Evolutionary conservation across 805 yeast species (phyloP).

Genomic region (Tetrapisispora phaffii): DNA sequence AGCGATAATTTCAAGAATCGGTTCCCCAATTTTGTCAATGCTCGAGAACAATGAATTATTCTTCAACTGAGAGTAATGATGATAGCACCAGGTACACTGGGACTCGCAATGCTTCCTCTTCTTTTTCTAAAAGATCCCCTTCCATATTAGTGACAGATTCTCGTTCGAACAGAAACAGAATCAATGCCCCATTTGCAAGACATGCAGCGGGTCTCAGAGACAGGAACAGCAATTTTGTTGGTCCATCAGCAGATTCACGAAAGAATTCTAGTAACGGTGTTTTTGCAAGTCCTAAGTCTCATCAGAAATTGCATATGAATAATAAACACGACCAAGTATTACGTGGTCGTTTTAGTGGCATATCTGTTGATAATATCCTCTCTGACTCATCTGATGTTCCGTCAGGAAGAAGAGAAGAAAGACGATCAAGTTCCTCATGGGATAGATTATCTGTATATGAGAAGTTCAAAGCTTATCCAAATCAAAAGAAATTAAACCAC

Average conservation of each 20-base stretch:
- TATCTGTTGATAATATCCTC: slow-evolving; percentile 70
- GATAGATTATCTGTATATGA: slow-evolving; percentile 14
- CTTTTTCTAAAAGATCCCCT: slow-evolving; percentile 67
- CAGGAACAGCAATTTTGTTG: not conserved
- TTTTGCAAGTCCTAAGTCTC: not conserved
- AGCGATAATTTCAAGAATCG: too few relatives aligned
- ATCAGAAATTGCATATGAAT: not conserved
- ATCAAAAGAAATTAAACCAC: slow-evolving; percentile 21
- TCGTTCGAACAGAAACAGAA: slow-evolving; percentile 46
- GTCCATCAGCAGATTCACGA: not conserved
- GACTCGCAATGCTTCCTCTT: not conserved
- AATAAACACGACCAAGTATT: not conserved
- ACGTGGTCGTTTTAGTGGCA: slow-evolving; percentile 55
- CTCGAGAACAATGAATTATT: slow-evolving; percentile 3
- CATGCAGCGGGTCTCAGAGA: slow-evolving; percentile 29
- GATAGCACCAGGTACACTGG: not conserved
- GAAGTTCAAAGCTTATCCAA: slow-evolving; percentile 10
- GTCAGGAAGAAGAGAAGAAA: slow-evolving; percentile 46
- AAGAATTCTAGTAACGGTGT: not conserved
- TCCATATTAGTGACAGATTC: slow-evolving; percentile 89
- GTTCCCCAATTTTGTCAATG: not conserved
- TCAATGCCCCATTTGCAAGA: slow-evolving; percentile 71
- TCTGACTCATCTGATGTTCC: slow-evolving; percentile 82
- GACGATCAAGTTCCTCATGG: slow-evolving; percentile 31
- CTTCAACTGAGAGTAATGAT: not conserved